Base-by-base conservation (phyloP, 495 filamentous ascomycete genomes). In the Podospora conica region DNA sequence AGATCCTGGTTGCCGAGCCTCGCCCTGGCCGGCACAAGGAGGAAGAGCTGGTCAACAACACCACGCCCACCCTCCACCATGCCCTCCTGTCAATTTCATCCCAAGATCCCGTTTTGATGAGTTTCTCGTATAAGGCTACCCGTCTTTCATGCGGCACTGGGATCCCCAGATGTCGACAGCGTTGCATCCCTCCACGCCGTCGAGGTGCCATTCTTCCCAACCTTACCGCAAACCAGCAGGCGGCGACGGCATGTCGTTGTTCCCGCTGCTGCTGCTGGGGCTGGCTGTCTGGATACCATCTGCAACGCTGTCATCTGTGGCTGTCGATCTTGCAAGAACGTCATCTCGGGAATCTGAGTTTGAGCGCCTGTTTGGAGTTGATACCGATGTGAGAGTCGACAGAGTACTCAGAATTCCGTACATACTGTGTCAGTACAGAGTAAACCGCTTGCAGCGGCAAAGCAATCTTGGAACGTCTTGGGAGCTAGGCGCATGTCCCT, bases 51-150 rank as follows among this genome's bases (percentile, higher is more conserved):
- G 27, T 31, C 59, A 66, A 57, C 55, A 60, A 65, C 22, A 55
- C n/a, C 29, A 57, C 31, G 11, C n/a, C 24, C 29, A 31, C 54
- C 55, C 58, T 62, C 31, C 64, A 58, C 64, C 48, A 27, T 25
- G 27, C 28, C 57, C 64, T 70, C 69, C 70, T 76, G 67, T 56
- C 68, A 71, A 76, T 76, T 61, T 71, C 61, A 21, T 63, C 56
- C 27, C 61, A 58, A 27, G 27, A 55, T 29, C 28, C 58, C 53
- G 22, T 62, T 68, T 71, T 69, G 66, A 74, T 73, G 67, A 71
- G 31, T 22, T 67, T 69, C 63, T 73, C 69, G 65, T 73, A 68
- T 73, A 61, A 58, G 29, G 58, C 28, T 18, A 65, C 21, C 58
- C 24, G n/a, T 58, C n/a, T 33, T 12, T 48, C 15, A 48, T 48